Percentiles rank a stretch among this genome's conserved stretches.
Conservation (phyloP, 2,329 filamentous ascomycete genomes). For the Xylariaceae sp. region DNA sequence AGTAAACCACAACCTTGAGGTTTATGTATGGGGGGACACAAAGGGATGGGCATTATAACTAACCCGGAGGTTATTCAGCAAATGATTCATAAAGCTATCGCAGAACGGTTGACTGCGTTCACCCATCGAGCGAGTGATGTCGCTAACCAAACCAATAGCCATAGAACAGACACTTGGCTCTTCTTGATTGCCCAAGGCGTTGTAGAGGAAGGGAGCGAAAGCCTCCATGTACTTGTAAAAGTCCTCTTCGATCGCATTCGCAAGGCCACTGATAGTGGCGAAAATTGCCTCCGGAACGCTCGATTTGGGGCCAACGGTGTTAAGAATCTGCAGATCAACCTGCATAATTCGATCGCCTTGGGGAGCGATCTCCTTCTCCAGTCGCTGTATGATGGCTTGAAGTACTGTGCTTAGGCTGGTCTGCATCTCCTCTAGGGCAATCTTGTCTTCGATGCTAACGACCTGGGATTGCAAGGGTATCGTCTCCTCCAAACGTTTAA, state of each 20-base stretch:
- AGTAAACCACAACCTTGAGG: slow-evolving; percentile 23
- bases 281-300: slow-evolving; percentile 93
- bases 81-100: slow-evolving; percentile 96
- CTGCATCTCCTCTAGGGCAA: slow-evolving; percentile 96
- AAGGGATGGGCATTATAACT: too few relatives aligned
- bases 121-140: slow-evolving; percentile 87
- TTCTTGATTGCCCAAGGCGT: slow-evolving; percentile 90
- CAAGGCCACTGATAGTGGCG: slow-evolving; percentile 83
- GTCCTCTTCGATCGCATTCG: slow-evolving; percentile 84
- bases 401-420: slow-evolving; percentile 89
- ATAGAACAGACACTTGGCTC: slow-evolving; percentile 91
- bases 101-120: slow-evolving; percentile 91
- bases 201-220: slow-evolving; percentile 88
- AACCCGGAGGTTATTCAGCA: slow-evolving; percentile 84
- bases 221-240: slow-evolving; percentile 98
- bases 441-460: slow-evolving; percentile 92
- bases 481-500: slow-evolving; percentile 87
- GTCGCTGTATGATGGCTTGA: slow-evolving; percentile 81
- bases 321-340: slow-evolving; percentile 73
- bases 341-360: slow-evolving; percentile 94
- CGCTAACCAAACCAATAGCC: slow-evolving; percentile 94
- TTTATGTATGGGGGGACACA: slow-evolving; percentile 29
- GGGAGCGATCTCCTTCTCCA: slow-evolving; percentile 85
- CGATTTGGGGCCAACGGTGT: slow-evolving; percentile 73
- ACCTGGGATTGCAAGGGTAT: slow-evolving; percentile 86